Evolutionary conservation across 2,329 filamentous ascomycete genomes (phyloP).

Genomic region (Epichloe amarillans): DNA sequence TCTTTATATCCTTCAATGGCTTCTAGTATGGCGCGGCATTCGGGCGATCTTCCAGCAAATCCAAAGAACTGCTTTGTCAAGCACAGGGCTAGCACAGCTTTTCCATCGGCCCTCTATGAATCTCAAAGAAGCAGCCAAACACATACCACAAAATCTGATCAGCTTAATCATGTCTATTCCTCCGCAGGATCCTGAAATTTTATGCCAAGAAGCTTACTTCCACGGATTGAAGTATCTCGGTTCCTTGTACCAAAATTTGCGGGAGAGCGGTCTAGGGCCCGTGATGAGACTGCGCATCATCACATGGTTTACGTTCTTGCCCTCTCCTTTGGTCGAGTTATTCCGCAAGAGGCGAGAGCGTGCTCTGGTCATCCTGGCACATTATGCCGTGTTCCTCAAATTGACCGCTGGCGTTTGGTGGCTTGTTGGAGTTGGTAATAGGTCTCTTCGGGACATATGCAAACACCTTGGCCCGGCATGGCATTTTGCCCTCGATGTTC

Average conservation of each 20-base stretch:
- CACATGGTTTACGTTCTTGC: slow-evolving; percentile 39
- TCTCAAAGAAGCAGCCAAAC: slow-evolving; percentile 24
- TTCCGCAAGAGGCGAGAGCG: slow-evolving; percentile 28
- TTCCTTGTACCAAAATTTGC: slow-evolving; percentile 36
- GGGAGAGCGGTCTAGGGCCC: slow-evolving; percentile 25
- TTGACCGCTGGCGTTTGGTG: slow-evolving; percentile 33
- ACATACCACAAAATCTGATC: slow-evolving; percentile 34
- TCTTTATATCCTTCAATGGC: slow-evolving; percentile 42
- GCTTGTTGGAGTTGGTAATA: slow-evolving; percentile 31
- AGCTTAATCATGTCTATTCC: slow-evolving; percentile 35
- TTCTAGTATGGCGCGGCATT: slow-evolving; percentile 40
- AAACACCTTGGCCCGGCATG: slow-evolving; percentile 26
- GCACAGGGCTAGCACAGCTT: slow-evolving; percentile 31
- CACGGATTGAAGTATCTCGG: slow-evolving; percentile 35
- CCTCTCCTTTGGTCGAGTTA: slow-evolving; percentile 29
- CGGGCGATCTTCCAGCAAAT: slow-evolving; percentile 31
- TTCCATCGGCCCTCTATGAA: slow-evolving; percentile 37
- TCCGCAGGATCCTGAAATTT: slow-evolving; percentile 27
- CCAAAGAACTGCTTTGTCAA: slow-evolving; percentile 14
- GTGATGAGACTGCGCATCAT: slow-evolving; percentile 35
- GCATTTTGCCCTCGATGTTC: slow-evolving; percentile 13
- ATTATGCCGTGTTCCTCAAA: slow-evolving; percentile 39
- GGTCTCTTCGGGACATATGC: slow-evolving; percentile 31
- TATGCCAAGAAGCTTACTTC: slow-evolving; percentile 28
- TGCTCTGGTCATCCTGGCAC: slow-evolving; percentile 37